Percentiles rank a stretch among this genome's conserved stretches.
phyloP scores from a whole-genome alignment of 495 filamentous ascomycete genomes.

The Aspergillus steynii region DNA sequence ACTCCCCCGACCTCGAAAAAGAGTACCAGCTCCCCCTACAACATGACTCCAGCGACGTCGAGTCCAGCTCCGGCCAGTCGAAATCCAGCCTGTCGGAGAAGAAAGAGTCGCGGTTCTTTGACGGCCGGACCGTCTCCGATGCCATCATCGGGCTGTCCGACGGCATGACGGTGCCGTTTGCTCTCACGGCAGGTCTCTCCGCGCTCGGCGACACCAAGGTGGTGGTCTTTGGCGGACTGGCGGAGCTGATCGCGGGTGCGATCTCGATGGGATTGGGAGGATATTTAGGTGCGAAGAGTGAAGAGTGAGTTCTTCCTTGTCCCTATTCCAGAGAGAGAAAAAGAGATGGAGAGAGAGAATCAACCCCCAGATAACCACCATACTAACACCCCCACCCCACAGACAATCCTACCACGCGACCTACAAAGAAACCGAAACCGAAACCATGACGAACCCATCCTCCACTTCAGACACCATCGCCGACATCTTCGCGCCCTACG shows the following conservation, averaged over 20 bases:
- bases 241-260: slow-evolving; percentile 58
- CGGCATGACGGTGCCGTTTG: slow-evolving; percentile 62
- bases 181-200: slow-evolving; percentile 57
- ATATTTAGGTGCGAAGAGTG: slow-evolving; percentile 68
- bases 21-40: slow-evolving; percentile 23
- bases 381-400: neutral
- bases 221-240: slow-evolving; percentile 59
- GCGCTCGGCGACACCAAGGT: slow-evolving; percentile 54
- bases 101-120: slow-evolving; percentile 32
- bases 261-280: slow-evolving; percentile 62
- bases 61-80: slow-evolving; percentile 18
- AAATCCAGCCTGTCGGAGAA: slow-evolving; percentile 12
- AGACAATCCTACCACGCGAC: slow-evolving; percentile 57
- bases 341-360: no score
- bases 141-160: slow-evolving; percentile 63
- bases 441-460: slow-evolving; percentile 39
- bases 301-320: slow-evolving; percentile 48
- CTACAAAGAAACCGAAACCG: slow-evolving; percentile 42
- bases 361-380: no score
- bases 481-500: slow-evolving; percentile 56
- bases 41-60: slow-evolving; percentile 24
- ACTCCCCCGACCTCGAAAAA: slow-evolving; percentile 31
- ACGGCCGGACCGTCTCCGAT: slow-evolving; percentile 56
- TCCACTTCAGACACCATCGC: slow-evolving; percentile 41
- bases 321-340: no score